A percentile compares a stretch with the other conserved stretches of the same genome.
These are phyloP conservation scores for Clarireedia sp. DNA, from an alignment of 2,329 filamentous ascomycete species.

Conservation along the genomic window DNA sequence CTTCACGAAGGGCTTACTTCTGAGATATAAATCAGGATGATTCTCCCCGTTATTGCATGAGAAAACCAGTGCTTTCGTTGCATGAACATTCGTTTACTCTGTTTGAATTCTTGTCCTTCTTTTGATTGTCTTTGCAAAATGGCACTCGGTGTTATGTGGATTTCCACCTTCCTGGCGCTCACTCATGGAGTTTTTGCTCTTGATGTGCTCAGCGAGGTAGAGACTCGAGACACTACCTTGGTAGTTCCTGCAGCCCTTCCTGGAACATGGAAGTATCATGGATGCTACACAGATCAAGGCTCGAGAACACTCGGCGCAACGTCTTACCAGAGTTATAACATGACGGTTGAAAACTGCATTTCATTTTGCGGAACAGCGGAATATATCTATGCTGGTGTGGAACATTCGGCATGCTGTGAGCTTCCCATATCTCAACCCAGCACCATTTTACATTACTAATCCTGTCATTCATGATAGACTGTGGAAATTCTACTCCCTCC, in stretches of 20 bases:
- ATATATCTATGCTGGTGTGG: conserved; percentile 22
- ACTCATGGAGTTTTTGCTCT: too few species aligned
- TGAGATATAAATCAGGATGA: too few species aligned
- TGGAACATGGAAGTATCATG: conserved; percentile 22
- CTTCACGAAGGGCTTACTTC: too few species aligned
- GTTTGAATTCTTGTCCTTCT: too few species aligned
- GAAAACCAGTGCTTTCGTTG: too few species aligned
- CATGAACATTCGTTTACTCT: too few species aligned
- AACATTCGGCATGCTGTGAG: conserved; percentile 26
- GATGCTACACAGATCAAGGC: conserved; percentile 20
- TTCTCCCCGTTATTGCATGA: too few species aligned
- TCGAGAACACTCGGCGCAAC: conserved; percentile 13
- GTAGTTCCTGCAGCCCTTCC: conserved; percentile 13
- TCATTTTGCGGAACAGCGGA: conserved; percentile 16
- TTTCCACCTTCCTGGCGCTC: too few species aligned
- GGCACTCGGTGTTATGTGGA: too few species aligned
- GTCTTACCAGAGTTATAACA: conserved; percentile 12
- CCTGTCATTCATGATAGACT: conserved; percentile 11
- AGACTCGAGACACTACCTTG: background rate
- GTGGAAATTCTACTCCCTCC: conserved; percentile 16
- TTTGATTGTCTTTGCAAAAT: too few species aligned
- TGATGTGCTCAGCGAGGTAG: too few species aligned
- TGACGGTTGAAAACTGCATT: conserved; percentile 22
- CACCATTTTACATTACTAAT: background rate
- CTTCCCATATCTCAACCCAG: background rate